Evolutionary conservation across 116 monocot species (phyloP).

Genomic region (Posidonia oceanica): DNA sequence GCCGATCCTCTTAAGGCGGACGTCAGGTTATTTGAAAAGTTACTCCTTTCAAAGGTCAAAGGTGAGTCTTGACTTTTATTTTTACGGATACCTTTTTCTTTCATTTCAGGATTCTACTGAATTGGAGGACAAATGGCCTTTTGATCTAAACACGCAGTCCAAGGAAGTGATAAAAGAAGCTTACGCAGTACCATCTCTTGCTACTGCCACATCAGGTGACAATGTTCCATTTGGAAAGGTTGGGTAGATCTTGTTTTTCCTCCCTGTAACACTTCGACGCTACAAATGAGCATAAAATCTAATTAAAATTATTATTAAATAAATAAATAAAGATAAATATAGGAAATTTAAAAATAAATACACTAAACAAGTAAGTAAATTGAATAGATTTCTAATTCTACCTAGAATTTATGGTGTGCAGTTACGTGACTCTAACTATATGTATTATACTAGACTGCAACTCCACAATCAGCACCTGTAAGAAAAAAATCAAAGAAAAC

Average conservation of each 20-base stretch:
- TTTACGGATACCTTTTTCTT: background rate
- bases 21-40: constrained; percentile 82
- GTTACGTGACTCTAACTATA: too few relatives aligned
- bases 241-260: constrained; percentile 40
- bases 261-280: too few relatives aligned
- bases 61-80: constrained; percentile 7
- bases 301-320: too few relatives aligned
- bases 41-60: constrained; percentile 69
- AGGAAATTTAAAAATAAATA: too few relatives aligned
- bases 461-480: too few relatives aligned
- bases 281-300: too few relatives aligned
- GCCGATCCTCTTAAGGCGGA: constrained; percentile 85
- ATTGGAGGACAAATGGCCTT: constrained; percentile 63
- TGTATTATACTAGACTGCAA: too few relatives aligned
- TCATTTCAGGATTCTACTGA: constrained; percentile 66
- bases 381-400: too few relatives aligned
- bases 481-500: too few relatives aligned
- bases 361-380: too few relatives aligned
- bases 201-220: constrained; percentile 49
- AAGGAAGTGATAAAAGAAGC: constrained; percentile 76
- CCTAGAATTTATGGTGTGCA: too few relatives aligned
- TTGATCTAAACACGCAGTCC: constrained; percentile 73
- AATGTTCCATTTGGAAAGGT: constrained; percentile 85
- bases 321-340: too few relatives aligned
- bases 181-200: constrained; percentile 60